Evolutionary conservation across 257 asterid genomes (phyloP).

Genomic region (Plectranthus barbatus): DNA sequence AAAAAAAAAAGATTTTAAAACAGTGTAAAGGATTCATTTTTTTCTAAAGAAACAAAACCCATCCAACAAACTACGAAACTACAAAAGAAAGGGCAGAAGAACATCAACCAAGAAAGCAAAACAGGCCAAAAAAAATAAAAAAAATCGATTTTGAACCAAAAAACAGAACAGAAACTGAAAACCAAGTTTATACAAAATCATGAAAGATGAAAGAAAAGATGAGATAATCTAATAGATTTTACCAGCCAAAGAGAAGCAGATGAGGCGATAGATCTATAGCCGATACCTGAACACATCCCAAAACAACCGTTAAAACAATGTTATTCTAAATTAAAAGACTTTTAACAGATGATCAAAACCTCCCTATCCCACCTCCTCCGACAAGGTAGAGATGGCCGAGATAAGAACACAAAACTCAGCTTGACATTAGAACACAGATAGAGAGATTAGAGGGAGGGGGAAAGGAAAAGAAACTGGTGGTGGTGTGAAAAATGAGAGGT

Average conservation of each 20-base stretch:
- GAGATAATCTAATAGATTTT: conserved; percentile 16
- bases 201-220: conserved; percentile 18
- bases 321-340: conserved; percentile 12
- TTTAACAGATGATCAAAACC: conserved; percentile 11
- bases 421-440: conserved; percentile 8
- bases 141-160: conserved; percentile 13
- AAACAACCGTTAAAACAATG: conserved; percentile 18
- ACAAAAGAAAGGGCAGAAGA: neutral
- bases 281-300: conserved; percentile 49
- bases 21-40: neutral
- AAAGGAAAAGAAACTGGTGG: conserved; percentile 29
- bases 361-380: neutral
- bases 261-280: conserved; percentile 48
- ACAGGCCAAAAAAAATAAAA: neutral
- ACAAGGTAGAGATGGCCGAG: conserved; percentile 8
- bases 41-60: conserved; percentile 5
- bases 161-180: conserved; percentile 1
- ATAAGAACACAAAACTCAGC: conserved; percentile 31
- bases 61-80: neutral
- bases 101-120: neutral
- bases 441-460: conserved; percentile 1
- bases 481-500: conserved; percentile 27
- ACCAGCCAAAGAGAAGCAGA: conserved; percentile 50
- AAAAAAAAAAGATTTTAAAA: neutral
- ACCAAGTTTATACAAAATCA: neutral